A percentile compares a stretch with the other conserved stretches of the same genome.
Conservation (phyloP, 192 early-diverging fungal genomes). For the Coemansia sp. region DNA sequence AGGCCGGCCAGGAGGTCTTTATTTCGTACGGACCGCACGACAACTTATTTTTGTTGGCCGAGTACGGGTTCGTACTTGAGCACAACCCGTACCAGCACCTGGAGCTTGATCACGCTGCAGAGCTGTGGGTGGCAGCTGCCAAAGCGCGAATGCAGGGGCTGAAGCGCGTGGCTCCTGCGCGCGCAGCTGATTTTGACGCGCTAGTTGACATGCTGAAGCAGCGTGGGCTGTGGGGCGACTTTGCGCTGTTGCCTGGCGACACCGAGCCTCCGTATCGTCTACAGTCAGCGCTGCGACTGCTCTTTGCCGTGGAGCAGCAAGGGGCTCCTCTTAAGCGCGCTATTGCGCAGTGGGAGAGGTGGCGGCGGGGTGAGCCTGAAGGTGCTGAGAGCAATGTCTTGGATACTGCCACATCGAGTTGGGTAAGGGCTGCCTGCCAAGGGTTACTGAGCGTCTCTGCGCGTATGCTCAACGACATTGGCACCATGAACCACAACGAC, state of each 20-base stretch:
- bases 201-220: conserved; percentile 26
- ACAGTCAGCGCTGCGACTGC: conserved; percentile 36
- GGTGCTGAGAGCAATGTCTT: background rate
- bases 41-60: conserved; percentile 49
- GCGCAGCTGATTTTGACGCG: conserved; percentile 9
- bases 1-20: conserved; percentile 63
- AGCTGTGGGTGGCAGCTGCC: conserved; percentile 14
- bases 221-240: conserved; percentile 49
- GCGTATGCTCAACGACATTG: conserved; percentile 6
- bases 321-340: conserved; percentile 16
- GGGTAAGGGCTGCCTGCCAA: conserved; percentile 22
- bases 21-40: conserved; percentile 55
- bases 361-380: conserved; percentile 22
- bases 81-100: conserved; percentile 42
- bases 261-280: conserved; percentile 41
- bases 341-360: conserved; percentile 32
- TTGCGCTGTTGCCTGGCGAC: conserved; percentile 20
- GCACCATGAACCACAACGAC: background rate
- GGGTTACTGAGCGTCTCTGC: conserved; percentile 3
- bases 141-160: conserved; percentile 14
- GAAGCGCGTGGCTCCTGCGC: conserved; percentile 4
- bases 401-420: conserved; percentile 6
- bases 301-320: conserved; percentile 22
- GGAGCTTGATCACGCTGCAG: conserved; percentile 29
- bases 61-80: conserved; percentile 48